Evolutionary conservation across 2,329 filamentous ascomycete species (phyloP), one percentile per base, ranked within the genome.

Genomic region (Scedosporium dehoogii): DNA sequence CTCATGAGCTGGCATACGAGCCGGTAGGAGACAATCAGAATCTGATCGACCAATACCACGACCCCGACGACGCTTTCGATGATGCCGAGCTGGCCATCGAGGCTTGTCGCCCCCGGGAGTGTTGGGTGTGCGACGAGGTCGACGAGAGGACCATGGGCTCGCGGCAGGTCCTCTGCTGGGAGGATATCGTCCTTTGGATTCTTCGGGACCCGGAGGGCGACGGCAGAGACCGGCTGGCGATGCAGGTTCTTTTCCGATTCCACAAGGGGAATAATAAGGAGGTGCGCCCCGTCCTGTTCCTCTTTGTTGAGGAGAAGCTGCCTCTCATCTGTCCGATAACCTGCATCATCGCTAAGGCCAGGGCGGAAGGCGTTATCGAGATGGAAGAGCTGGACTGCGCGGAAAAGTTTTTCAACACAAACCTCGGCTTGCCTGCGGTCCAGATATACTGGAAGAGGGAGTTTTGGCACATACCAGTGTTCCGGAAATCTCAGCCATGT

Each of bases 161-260:
- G 48, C 10, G 14, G 33, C n/a, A 59, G 57, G 57, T 59, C 57
- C 27, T 59, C 38, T 59, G 57, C 57, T 59, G 16, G 57, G 57
- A 59, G 33, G 57, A 59, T 42, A 59, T 59, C 16, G 1, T 5
- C 7, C 33, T 59, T 9, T 44, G 14, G 33, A 44, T 59, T 23
- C 7, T 59, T 16, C 38, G 57, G 7, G 18, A 59, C 57, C 57
- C 57, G 3, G 4, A 12, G 4, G 25, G 27, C 23, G 27, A 58
- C 6, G 6, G 57, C 57, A 59, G 29, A 10, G 57, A 59, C 57
- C 7, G n/a, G 33, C n/a, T 59, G 2, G 57, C 18, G 2, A 59
- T 59, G 18, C n/a, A 59, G 33, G 57, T 59, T 3, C 57, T 59
- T 25, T 23, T 59, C 57, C 38, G 57, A 6, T 59, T 42, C 29